Base-by-base conservation (phyloP, 2,329 filamentous ascomycete genomes). In the Sporothrix pseudoabietina region DNA sequence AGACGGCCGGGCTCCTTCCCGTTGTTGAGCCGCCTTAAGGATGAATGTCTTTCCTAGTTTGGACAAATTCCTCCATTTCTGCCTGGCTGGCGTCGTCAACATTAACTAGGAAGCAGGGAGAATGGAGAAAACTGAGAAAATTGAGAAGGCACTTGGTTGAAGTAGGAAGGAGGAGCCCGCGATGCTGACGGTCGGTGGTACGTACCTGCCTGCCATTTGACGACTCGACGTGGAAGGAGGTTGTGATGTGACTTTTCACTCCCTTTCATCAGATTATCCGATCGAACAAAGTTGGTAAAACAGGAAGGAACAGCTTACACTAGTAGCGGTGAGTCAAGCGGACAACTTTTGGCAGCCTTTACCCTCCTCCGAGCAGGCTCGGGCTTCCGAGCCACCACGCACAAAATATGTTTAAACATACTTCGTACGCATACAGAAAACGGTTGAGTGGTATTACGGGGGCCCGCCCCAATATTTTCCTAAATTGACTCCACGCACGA, bases 71-170 rank as follows among this genome's bases (percentile, higher is more conserved):
- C 1, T 35, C 22, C 44, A 22, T 68, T 32, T 68, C 65, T 68
- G 65, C 65, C 44, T 68, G 65, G 65, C 26, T 66, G 65, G 65
- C 26, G 44, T 68, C 65, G 65, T 35, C 65, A 52, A 49, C 41
- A 30, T 5, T 1, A 7, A 44, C 59, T 26, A 44, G 35, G 19
- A 26, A 44, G n/a, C 49, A 44, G 12, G 14, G 10, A 49, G 9
- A 10, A 10, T 8, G 1, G 3, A 55, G 4, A 55, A 22, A 55
- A 55, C 35, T 26, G 61, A 39, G 12, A 19, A 66, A 26, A 16
- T 1, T 35, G 39, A 14, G 39, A 22, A 47, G 4, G 61, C 61
- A n/a, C 39, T 47, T 66, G 44, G 0, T n/a, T 68, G 14, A 68
- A 52, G 14, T 52, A 35, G 65, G 65, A 52, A 68, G 65, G 44